A percentile compares a stretch with the other conserved stretches of the same genome.
These are phyloP conservation scores for Avena sativa DNA, from an alignment of 176 grass and related monocot species.

Conservation along the genomic window DNA sequence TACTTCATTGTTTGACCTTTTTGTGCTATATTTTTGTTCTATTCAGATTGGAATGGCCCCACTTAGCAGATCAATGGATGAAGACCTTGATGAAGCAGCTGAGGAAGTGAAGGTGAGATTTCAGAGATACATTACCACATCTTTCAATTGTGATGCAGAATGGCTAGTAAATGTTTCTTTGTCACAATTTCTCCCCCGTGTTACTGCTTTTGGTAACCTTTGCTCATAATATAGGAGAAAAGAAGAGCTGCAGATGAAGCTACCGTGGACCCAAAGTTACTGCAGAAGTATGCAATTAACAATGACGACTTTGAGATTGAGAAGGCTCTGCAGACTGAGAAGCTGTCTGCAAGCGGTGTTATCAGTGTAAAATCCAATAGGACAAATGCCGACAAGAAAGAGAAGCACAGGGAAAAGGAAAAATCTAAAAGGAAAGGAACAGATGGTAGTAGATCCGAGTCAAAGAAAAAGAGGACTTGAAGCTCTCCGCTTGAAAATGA, in stretches of 20 bases:
- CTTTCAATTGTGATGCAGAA: not conserved
- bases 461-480: conserved; percentile 71
- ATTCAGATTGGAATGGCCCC: conserved; percentile 75
- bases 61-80: conserved; percentile 82
- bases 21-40: conserved; percentile 16
- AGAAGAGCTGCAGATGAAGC: conserved; percentile 61
- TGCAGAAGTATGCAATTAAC: conserved; percentile 74
- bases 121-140: not conserved
- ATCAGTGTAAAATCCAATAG: conserved; percentile 84
- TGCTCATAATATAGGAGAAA: conserved; percentile 58
- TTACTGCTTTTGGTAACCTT: no score
- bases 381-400: conserved; percentile 50
- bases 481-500: not conserved
- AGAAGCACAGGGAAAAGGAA: conserved; percentile 45
- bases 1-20: conserved; percentile 1
- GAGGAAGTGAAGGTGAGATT: conserved; percentile 77
- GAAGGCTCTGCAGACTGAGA: conserved; percentile 68
- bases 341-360: conserved; percentile 72
- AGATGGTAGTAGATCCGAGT: conserved; percentile 60
- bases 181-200: no score
- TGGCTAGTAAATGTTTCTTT: not conserved
- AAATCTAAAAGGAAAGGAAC: conserved; percentile 78
- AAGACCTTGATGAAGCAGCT: conserved; percentile 88
- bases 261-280: conserved; percentile 53
- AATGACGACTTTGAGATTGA: conserved; percentile 58